A percentile compares a stretch with the other conserved stretches of the same genome.
Evolutionary conservation across 805 yeast species (phyloP).

Genomic region (Wickerhamomyces queroliae): DNA sequence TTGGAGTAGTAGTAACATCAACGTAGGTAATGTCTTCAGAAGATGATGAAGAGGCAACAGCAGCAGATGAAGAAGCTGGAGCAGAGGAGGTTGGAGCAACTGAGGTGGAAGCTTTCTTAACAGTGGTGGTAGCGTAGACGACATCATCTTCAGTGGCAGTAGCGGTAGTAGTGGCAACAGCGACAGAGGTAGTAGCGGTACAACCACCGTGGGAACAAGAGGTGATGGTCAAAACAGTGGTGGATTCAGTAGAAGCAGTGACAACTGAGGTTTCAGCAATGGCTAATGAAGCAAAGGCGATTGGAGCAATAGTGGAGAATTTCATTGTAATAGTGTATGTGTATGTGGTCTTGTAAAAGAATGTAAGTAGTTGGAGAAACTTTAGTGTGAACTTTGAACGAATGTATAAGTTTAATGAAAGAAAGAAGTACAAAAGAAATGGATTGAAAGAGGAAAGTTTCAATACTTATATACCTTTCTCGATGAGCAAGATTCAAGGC

Average conservation of each 20-base stretch:
- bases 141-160: constrained; percentile 8
- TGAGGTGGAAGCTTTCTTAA: too few species aligned
- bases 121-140: constrained; percentile 17
- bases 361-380: constrained; percentile 17
- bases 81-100: constrained; percentile 2
- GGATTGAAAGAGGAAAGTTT: not conserved
- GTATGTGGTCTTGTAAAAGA: constrained; percentile 9
- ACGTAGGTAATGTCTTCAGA: constrained; percentile 33
- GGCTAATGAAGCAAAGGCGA: constrained; percentile 18
- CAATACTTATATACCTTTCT: not conserved
- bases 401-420: not conserved
- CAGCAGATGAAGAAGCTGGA: not conserved
- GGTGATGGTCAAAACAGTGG: constrained; percentile 22
- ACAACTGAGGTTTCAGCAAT: constrained; percentile 20
- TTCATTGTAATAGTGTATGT: constrained; percentile 16
- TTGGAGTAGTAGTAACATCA: constrained; percentile 46
- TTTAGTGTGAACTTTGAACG: not conserved
- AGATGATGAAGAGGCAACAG: not conserved
- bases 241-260: constrained; percentile 8
- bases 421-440: not conserved
- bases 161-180: constrained; percentile 16
- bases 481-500: too few species aligned
- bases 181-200: constrained; percentile 10
- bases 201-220: constrained; percentile 20
- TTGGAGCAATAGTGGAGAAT: constrained; percentile 19